Base-by-base conservation (phyloP, 805 yeast genomes). In the Peterozyma xylosa region DNA sequence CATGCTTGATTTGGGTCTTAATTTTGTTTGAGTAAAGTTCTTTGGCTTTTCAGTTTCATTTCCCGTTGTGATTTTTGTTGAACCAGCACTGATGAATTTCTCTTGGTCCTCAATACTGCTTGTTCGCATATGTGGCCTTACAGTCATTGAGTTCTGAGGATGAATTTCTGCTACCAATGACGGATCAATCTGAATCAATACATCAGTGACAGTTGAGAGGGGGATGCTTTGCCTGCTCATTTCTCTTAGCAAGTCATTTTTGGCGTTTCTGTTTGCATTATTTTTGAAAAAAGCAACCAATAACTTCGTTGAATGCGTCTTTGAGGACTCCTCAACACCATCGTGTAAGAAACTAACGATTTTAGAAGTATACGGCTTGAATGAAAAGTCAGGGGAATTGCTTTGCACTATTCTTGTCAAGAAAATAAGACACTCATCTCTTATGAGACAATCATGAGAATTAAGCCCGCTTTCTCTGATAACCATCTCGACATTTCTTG, bases 401-500 rank as follows among this genome's bases (percentile, higher is more conserved):
- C 60, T 53, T 13, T 64, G 65, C 11, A 66, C 63, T 13, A 76
- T 56, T 39, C 70, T 69, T 39, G 63, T 57, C 3, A 79, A 52
- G 67, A 78, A 68, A 9, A 54, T 55, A 18, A 78, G 61, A 1
- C 73, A 56, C 51, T 74, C 79, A 4, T 63, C 56, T 34, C 71
- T 64, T 5, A 76, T 57, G 16, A 48, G 52, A 3, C 59, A 48
- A 47, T 67, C 68, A 9, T 63, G 50, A 51, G 67, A 68, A 13
- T 59, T 59, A 33, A 78, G 59, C 0, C 76, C 80, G 7, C 60
- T 51, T 1, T 71, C 73, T 18, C 60, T 59, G n/a, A 79, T 47
- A 2, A 66, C 60, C 6, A 52, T 53, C 47, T 77, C 80, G 29
- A 76, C 79, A 14, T 66, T 67, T 2, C 56, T 50, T 0, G 80